phyloP scores from a whole-genome alignment of 306 rosid genomes.

The Citrullus amarus region DNA sequence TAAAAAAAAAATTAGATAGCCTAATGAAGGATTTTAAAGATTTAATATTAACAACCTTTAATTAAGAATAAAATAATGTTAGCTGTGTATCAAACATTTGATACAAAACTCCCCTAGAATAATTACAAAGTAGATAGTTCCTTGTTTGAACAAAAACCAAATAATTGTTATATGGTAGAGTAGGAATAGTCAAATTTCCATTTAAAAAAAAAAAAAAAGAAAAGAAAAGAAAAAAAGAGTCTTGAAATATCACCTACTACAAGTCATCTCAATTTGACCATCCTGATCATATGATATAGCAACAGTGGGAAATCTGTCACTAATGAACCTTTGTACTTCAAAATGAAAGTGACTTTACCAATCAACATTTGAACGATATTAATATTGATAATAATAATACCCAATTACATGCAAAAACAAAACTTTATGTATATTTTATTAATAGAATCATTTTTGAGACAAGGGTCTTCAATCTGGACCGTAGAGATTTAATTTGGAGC shows the following conservation, averaged over 20 bases:
- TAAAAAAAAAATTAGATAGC: no score
- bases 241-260: not conserved
- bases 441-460: not conserved
- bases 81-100: no score
- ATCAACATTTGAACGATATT: not conserved
- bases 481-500: no score
- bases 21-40: not conserved
- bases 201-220: not conserved
- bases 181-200: not conserved
- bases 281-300: not conserved
- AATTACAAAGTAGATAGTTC: not conserved
- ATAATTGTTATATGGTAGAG: not conserved
- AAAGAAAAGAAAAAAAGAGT: not conserved
- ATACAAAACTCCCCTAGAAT: no score
- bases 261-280: not conserved
- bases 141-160: not conserved
- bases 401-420: no score
- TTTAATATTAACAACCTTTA: no score
- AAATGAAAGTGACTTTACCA: not conserved
- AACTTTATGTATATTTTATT: no score
- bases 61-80: no score
- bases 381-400: no score
- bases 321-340: not conserved
- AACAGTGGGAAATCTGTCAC: not conserved
- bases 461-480: no score